phyloP scores from a whole-genome alignment of 345 rosid species.

The Hypericum perforatum region DNA sequence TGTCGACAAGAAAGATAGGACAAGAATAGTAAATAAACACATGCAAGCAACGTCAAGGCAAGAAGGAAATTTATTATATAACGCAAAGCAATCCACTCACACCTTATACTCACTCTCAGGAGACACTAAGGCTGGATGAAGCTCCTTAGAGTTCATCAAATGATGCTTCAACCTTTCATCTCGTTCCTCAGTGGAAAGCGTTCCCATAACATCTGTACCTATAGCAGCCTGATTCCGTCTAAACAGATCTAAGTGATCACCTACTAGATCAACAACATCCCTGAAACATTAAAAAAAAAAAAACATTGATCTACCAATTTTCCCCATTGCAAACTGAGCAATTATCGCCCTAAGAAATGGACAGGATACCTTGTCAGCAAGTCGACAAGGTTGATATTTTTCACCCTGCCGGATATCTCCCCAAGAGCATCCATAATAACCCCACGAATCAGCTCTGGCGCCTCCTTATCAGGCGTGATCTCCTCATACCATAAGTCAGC shows the following conservation, averaged over 20 bases:
- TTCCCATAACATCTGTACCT: constrained; percentile 83
- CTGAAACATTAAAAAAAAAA: constrained; percentile 36
- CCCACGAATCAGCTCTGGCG: constrained; percentile 69
- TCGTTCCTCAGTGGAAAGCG: constrained; percentile 77
- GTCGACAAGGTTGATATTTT: constrained; percentile 76
- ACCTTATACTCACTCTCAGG: constrained; percentile 99
- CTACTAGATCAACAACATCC: constrained; percentile 85
- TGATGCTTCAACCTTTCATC: constrained; percentile 87
- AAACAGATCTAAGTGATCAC: constrained; percentile 84
- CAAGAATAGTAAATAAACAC: constrained; percentile 5
- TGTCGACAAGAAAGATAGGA: constrained; percentile 14
- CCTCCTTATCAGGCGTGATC: constrained; percentile 82
- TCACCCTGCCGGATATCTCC: constrained; percentile 76
- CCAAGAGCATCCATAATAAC: constrained; percentile 87
- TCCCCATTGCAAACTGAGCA: background rate
- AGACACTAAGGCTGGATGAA: constrained; percentile 83
- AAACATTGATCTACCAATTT: no score
- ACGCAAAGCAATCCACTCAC: constrained; percentile 37
- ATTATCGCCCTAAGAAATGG: background rate
- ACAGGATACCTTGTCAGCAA: constrained; percentile 58
- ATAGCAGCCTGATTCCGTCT: constrained; percentile 86
- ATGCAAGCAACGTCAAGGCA: constrained; percentile 4
- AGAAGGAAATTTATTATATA: constrained; percentile 5
- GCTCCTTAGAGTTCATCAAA: constrained; percentile 80
- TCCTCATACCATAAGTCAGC: constrained; percentile 81